Conservation (phyloP, 1,284 basidiomycete genomes). For the Trametes versicolor region DNA sequence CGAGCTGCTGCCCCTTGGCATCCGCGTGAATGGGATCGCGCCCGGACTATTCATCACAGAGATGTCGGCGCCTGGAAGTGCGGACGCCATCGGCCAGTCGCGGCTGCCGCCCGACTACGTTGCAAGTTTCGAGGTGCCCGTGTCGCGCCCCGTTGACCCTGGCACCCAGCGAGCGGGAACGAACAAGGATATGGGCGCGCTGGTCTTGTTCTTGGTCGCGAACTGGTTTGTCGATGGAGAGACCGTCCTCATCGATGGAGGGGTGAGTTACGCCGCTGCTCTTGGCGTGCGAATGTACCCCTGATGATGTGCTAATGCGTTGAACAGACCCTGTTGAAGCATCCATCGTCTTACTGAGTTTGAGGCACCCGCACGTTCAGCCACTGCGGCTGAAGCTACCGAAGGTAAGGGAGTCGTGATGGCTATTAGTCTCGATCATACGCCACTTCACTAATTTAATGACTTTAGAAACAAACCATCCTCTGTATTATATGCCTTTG, state of each 20-base stretch:
- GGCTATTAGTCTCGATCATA: too few species aligned
- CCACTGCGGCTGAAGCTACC: background rate
- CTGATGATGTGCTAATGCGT: background rate
- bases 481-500: too few species aligned
- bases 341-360: slow-evolving; percentile 54
- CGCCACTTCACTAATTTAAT: too few species aligned
- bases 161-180: slow-evolving; percentile 47
- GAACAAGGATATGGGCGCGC: slow-evolving; percentile 54
- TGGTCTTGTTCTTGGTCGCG: slow-evolving; percentile 56
- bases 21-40: slow-evolving; percentile 66
- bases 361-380: background rate
- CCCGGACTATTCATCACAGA: slow-evolving; percentile 51
- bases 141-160: slow-evolving; percentile 35
- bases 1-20: slow-evolving; percentile 60
- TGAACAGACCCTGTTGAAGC: slow-evolving; percentile 49
- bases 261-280: slow-evolving; percentile 46
- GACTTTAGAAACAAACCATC: too few species aligned
- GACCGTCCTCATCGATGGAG: slow-evolving; percentile 62
- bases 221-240: slow-evolving; percentile 63
- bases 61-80: slow-evolving; percentile 47
- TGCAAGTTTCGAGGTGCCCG: slow-evolving; percentile 48
- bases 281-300: background rate
- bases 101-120: slow-evolving; percentile 36
- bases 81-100: slow-evolving; percentile 47
- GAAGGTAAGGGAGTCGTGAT: background rate